These are phyloP conservation scores for Hebeloma cylindrosporum DNA, from an alignment of 768 basidiomycete genomes.

Conservation along the genomic window DNA sequence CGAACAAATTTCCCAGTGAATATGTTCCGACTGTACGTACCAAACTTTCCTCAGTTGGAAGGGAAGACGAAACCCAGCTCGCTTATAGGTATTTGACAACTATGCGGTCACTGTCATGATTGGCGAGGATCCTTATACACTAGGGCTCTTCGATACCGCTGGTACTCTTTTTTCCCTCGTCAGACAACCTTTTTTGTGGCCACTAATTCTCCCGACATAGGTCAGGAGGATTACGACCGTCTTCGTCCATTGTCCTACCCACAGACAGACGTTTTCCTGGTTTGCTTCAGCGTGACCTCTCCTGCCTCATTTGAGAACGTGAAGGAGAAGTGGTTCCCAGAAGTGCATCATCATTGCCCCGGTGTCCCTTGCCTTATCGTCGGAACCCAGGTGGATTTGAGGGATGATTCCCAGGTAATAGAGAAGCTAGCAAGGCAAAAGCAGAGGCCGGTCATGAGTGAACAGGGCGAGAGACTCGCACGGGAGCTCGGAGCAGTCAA, in stretches of 20 bases:
- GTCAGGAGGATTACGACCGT: slow-evolving; percentile 99
- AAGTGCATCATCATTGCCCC: slow-evolving; percentile 99
- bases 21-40: slow-evolving; percentile 93
- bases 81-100: slow-evolving; percentile 84
- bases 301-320: slow-evolving; percentile 99
- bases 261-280: slow-evolving; percentile 98
- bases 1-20: slow-evolving; percentile 98
- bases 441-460: slow-evolving; percentile 85
- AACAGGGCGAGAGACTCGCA: slow-evolving; percentile 93
- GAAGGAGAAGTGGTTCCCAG: slow-evolving; percentile 99
- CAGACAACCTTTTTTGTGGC: slow-evolving; percentile 6
- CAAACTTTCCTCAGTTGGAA: slow-evolving; percentile 25
- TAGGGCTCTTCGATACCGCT: slow-evolving; percentile 98
- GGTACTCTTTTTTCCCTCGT: slow-evolving; percentile 43
- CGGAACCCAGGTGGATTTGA: slow-evolving; percentile 95
- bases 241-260: slow-evolving; percentile 99
- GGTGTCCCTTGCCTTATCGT: slow-evolving; percentile 99
- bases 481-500: slow-evolving; percentile 97
- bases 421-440: slow-evolving; percentile 97
- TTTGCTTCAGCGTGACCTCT: slow-evolving; percentile 98
- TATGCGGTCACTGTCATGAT: slow-evolving; percentile 99
- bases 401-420: slow-evolving; percentile 89
- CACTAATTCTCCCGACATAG: slow-evolving; percentile 37
- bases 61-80: slow-evolving; percentile 14
- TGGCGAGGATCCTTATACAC: slow-evolving; percentile 97